These are phyloP conservation scores for Alternaria solani DNA, from an alignment of 2,329 filamentous ascomycete species.

Conservation along the genomic window DNA sequence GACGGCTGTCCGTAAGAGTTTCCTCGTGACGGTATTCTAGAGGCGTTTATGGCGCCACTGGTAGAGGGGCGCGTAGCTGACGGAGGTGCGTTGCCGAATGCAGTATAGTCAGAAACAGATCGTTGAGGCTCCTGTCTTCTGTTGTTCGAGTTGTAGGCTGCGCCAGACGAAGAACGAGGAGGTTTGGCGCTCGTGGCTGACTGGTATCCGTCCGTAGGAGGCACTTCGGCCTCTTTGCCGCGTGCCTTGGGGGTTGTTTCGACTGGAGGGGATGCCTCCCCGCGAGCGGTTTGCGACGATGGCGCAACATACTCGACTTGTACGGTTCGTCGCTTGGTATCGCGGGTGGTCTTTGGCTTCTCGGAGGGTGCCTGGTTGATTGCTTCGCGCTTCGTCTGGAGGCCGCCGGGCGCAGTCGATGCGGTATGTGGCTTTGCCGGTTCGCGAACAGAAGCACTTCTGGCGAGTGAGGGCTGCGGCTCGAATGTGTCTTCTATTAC, in stretches of 20 bases:
- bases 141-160: conserved; percentile 46
- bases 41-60: conserved; percentile 74
- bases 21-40: conserved; percentile 74
- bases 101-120: conserved; percentile 59
- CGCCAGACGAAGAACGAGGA: conserved; percentile 27
- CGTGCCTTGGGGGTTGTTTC: conserved; percentile 59
- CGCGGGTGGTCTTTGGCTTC: conserved; percentile 72
- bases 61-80: conserved; percentile 73
- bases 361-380: conserved; percentile 71
- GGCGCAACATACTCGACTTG: conserved; percentile 98
- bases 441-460: conserved; percentile 93
- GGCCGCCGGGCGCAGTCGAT: conserved; percentile 62
- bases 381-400: conserved; percentile 76
- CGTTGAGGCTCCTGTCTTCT: conserved; percentile 58
- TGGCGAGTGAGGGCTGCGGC: conserved; percentile 70
- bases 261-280: conserved; percentile 57
- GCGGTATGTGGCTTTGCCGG: conserved; percentile 70
- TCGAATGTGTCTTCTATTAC: conserved; percentile 63
- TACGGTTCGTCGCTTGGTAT: conserved; percentile 91
- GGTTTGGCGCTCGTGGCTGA: conserved; percentile 36
- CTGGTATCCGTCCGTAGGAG: conserved; percentile 48
- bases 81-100: conserved; percentile 51
- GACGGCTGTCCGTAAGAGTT: conserved; percentile 86
- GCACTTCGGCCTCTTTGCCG: conserved; percentile 60
- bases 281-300: conserved; percentile 82